Evolutionary conservation across 176 grass and related monocot species (phyloP).

Genomic region (Panicum miliaceum): DNA sequence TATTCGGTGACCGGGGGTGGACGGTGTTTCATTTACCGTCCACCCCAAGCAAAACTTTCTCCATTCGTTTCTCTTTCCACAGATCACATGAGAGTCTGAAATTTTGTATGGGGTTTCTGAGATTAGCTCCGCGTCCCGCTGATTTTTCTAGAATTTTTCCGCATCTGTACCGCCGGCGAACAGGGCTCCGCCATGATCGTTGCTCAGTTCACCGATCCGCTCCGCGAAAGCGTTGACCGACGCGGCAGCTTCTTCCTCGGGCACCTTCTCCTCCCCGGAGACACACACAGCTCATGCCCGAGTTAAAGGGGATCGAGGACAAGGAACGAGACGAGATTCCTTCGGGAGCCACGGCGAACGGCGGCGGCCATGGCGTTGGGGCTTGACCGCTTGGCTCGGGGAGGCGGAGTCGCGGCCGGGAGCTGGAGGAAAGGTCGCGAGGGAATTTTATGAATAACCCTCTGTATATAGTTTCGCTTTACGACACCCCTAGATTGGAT

Average conservation of each 20-base stretch:
- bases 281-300: background rate
- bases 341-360: background rate
- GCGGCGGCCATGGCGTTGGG: background rate
- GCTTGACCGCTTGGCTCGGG: too few relatives aligned
- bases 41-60: too few relatives aligned
- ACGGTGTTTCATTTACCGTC: too few relatives aligned
- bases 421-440: background rate
- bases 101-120: background rate
- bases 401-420: too few relatives aligned
- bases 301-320: background rate
- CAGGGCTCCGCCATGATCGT: background rate
- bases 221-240: too few relatives aligned
- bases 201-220: background rate
- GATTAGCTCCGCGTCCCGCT: too few relatives aligned
- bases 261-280: background rate
- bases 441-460: background rate
- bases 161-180: background rate
- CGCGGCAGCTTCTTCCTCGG: background rate
- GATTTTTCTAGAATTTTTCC: background rate
- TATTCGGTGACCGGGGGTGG: too few relatives aligned
- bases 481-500: background rate
- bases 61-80: background rate
- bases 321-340: background rate
- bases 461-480: background rate
- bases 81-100: background rate